phyloP scores from a whole-genome alignment of 176 grass and related monocot genomes.

The Hordeum marinum region DNA sequence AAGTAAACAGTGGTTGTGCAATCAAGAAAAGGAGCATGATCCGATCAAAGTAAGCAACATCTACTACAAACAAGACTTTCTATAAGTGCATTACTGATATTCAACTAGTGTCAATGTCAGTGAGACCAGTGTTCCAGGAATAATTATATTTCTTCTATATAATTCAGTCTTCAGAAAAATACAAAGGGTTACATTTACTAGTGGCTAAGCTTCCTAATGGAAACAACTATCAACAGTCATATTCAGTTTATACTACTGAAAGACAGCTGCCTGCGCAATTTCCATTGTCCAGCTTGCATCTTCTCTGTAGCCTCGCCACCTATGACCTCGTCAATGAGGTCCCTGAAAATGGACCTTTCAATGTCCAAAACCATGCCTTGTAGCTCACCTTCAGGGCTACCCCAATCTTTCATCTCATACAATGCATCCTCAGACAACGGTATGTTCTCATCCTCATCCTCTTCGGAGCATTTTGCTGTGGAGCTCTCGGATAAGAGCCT shows the following conservation, averaged over 20 bases:
- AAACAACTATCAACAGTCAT: slow-evolving; percentile 19
- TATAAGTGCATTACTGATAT: not conserved
- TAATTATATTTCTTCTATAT: slow-evolving; percentile 51
- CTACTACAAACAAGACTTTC: not conserved
- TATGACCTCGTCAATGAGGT: slow-evolving; percentile 66
- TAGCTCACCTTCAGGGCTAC: slow-evolving; percentile 36
- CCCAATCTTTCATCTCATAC: slow-evolving; percentile 50
- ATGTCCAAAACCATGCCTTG: slow-evolving; percentile 59
- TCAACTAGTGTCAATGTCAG: not conserved
- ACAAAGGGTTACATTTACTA: slow-evolving; percentile 36
- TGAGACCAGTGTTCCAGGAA: slow-evolving; percentile 6
- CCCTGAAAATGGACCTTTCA: slow-evolving; percentile 70
- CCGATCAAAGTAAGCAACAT: not conserved
- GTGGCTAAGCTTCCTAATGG: slow-evolving; percentile 27
- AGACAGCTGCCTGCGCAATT: slow-evolving; percentile 47
- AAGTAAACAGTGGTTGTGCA: not conserved
- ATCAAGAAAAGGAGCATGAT: not conserved
- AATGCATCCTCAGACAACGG: slow-evolving; percentile 33
- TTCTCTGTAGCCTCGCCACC: slow-evolving; percentile 16
- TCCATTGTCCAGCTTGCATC: slow-evolving; percentile 35
- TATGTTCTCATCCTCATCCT: slow-evolving; percentile 35
- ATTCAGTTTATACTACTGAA: slow-evolving; percentile 44
- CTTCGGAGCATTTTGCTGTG: slow-evolving; percentile 23
- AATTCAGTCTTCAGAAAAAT: slow-evolving; percentile 33
- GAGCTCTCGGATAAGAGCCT: slow-evolving; percentile 32